phyloP scores from a whole-genome alignment of 2,329 filamentous ascomycete species.

The Fusarium armeniacum region DNA sequence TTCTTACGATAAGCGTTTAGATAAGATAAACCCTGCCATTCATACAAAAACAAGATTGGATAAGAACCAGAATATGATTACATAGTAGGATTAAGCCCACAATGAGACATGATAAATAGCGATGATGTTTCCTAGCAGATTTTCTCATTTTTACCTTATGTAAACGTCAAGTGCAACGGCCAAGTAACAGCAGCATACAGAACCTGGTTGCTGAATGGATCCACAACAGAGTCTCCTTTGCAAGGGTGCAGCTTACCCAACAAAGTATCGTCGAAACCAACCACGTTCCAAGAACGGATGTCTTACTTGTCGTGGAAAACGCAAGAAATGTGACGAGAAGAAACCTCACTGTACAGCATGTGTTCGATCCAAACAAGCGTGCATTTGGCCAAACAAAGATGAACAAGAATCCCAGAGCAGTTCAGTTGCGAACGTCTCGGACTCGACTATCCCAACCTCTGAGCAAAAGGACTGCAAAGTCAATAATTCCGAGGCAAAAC shows the following conservation, averaged over 20 bases:
- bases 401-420: not conserved
- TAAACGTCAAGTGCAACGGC: not conserved
- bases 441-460: not conserved
- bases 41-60: not conserved
- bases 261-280: constrained; percentile 3
- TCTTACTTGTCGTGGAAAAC: not conserved
- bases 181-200: not conserved
- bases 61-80: not conserved
- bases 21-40: constrained; percentile 3
- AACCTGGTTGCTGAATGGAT: not conserved
- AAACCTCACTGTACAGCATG: not conserved
- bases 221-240: not conserved
- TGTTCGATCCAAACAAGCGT: not conserved
- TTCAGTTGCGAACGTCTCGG: not conserved
- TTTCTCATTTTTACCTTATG: too few relatives aligned
- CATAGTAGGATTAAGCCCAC: not conserved
- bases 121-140: too few relatives aligned
- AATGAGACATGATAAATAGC: not conserved
- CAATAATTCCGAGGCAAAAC: too few relatives aligned
- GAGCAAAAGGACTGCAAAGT: not conserved
- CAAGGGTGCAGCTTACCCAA: not conserved
- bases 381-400: not conserved
- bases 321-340: constrained; percentile 6
- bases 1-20: constrained; percentile 5
- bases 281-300: constrained; percentile 2